Evolutionary conservation across 2,329 filamentous ascomycete species (phyloP).

Genomic region (Chaetomiaceae sp.): DNA sequence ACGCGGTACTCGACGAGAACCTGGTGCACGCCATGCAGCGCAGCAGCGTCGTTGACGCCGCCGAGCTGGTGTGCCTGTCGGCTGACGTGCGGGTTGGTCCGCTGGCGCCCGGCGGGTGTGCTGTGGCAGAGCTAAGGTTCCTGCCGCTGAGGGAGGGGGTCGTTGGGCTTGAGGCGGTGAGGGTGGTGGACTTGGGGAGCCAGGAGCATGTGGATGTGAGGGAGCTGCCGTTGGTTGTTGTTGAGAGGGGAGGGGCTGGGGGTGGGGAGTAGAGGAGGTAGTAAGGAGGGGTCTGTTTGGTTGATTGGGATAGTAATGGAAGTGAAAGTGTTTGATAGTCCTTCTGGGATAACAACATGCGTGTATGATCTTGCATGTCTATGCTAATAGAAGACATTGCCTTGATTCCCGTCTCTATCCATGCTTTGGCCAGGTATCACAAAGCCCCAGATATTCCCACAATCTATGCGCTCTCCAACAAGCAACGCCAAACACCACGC

Average conservation of each 20-base stretch:
- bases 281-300: background rate
- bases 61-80: slow-evolving; percentile 69
- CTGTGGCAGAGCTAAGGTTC: slow-evolving; percentile 69
- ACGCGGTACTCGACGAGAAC: slow-evolving; percentile 68
- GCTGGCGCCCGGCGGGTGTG: slow-evolving; percentile 66
- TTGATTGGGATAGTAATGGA: no score
- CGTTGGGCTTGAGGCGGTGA: slow-evolving; percentile 65
- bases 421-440: no score
- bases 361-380: no score
- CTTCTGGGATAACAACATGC: no score
- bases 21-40: slow-evolving; percentile 68
- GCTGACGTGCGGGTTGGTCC: slow-evolving; percentile 71
- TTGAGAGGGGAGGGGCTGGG: slow-evolving; percentile 31
- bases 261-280: background rate
- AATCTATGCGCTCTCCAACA: background rate
- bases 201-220: slow-evolving; percentile 74
- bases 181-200: slow-evolving; percentile 67
- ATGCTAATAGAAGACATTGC: no score
- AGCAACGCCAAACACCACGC: background rate
- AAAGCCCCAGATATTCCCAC: no score
- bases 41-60: slow-evolving; percentile 56
- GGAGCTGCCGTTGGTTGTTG: slow-evolving; percentile 66
- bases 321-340: no score
- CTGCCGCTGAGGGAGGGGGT: slow-evolving; percentile 64
- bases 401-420: no score